A percentile compares a stretch with the other conserved stretches of the same genome.
Evolutionary conservation across 352 stramenopile genomes (phyloP).

Genomic region (Globisporangium solare): DNA sequence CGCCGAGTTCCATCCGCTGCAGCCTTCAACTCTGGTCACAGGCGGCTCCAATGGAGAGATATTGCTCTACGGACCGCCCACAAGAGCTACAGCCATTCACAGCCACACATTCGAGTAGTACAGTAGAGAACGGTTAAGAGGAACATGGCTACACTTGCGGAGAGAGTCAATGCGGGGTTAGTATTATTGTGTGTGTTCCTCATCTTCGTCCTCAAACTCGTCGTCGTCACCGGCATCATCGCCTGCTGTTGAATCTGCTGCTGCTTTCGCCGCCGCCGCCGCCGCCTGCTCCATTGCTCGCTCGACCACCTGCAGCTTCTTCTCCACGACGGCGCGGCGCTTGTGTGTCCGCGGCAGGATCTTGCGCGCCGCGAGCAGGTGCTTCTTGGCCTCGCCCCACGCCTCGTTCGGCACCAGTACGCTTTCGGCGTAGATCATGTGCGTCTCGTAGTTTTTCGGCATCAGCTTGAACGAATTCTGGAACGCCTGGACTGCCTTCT

Average conservation of each 20-base stretch:
- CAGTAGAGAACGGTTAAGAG: no score
- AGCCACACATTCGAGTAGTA: no score
- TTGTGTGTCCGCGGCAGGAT: conserved; percentile 55
- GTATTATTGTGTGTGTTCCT: conserved; percentile 8
- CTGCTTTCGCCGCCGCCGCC: conserved; percentile 1
- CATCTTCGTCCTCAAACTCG: conserved; percentile 2
- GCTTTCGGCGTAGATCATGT: conserved; percentile 80
- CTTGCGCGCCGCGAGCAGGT: conserved; percentile 55
- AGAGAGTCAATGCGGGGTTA: neutral
- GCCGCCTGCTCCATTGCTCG: conserved; percentile 11
- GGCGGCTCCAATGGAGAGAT: conserved; percentile 23
- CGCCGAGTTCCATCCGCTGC: conserved; percentile 26
- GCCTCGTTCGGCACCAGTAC: conserved; percentile 71
- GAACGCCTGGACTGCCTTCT: conserved; percentile 77
- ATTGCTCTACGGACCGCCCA: conserved; percentile 6
- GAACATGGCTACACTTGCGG: no score
- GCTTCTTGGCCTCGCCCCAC: conserved; percentile 67
- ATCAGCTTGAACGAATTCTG: conserved; percentile 75
- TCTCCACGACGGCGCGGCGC: conserved; percentile 40
- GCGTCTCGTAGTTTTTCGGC: conserved; percentile 79
- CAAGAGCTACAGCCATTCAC: no score
- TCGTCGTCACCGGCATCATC: conserved; percentile 2
- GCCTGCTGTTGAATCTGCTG: neutral
- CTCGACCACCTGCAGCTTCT: conserved; percentile 56
- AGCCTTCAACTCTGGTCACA: conserved; percentile 17